phyloP scores from a whole-genome alignment of 352 stramenopile species.

The Blastocystis sp. region DNA sequence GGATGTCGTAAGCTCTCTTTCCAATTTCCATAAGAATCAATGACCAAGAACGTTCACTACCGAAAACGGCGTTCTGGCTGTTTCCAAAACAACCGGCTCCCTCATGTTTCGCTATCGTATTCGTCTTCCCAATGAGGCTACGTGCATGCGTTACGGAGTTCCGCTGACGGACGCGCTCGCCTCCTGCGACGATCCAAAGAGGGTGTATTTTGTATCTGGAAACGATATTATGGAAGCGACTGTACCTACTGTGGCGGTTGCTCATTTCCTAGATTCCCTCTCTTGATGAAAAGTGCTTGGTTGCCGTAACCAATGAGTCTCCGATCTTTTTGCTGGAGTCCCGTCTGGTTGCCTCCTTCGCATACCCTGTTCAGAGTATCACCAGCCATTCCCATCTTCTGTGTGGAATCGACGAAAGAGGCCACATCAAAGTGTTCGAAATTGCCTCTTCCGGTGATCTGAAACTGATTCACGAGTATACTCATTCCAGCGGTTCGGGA shows the following conservation, averaged over 20 bases:
- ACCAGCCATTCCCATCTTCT: background rate
- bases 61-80: background rate
- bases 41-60: too few relatives aligned
- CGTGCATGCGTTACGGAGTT: background rate
- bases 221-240: background rate
- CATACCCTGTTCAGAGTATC: background rate
- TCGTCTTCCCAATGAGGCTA: background rate
- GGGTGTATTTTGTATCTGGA: slow-evolving; percentile 7
- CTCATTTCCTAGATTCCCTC: background rate
- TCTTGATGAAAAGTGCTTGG: background rate
- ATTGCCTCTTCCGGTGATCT: background rate
- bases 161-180: background rate
- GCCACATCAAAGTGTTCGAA: slow-evolving; percentile 20
- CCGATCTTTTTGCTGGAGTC: background rate
- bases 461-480: background rate
- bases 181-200: background rate
- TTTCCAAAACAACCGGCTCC: background rate
- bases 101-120: slow-evolving; percentile 38
- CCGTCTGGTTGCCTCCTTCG: background rate
- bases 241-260: background rate
- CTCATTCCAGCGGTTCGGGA: background rate
- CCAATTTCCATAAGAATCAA: background rate
- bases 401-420: slow-evolving; percentile 20
- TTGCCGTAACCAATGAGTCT: background rate
- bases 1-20: background rate